Base-by-base conservation (phyloP, 495 filamentous ascomycete species). In the Staphylotrichum tortipilum region DNA sequence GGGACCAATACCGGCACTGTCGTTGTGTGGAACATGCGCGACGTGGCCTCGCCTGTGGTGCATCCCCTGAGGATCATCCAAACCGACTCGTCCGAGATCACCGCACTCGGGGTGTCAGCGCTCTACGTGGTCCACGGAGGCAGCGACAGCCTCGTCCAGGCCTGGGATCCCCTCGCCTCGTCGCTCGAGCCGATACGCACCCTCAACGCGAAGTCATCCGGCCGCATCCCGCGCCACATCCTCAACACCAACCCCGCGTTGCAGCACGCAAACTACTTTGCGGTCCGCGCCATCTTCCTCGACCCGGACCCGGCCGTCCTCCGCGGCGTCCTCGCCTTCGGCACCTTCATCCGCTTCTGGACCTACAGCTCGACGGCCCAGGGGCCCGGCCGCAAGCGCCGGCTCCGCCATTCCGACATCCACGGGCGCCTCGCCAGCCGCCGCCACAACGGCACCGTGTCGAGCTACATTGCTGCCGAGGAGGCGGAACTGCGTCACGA, bases 141-240 rank as follows among this genome's bases (percentile, higher is more conserved):
- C 36, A 94, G 86, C 55, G 92, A 98, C 64, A 91, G 92, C 9
- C 78, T 97, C 7, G 90, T 97, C 7, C 92, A 97, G 61, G 86
- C 88, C 6, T 98, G 94, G 94, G 92, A 98, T 72, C 89, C 87
- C 18, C 69, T 98, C 21, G 88, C 85, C 2, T 97, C 92, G 0
- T 85, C 77, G 6, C 69, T 78, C 9, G 78, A 81, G 21, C 89
- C 91, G 0, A 78, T 97, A 52, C 82, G 89, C 18, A 96, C 89
- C 4, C 76, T 98, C 44, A 92, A 94, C 52, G 90, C 89, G 0
- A 83, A 87, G 9, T 92, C 94, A 58, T 85, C 86, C 1, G 80
- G 83, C 17, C 83, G 90, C 9, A 85, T 89, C 34, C 70, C 70
- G 34, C 71, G 70, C 7, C 67, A 73, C 50, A 61, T 74, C 30